Base-by-base conservation (phyloP, 169 alveolate genomes). In the Toxoplasma gondii region DNA sequence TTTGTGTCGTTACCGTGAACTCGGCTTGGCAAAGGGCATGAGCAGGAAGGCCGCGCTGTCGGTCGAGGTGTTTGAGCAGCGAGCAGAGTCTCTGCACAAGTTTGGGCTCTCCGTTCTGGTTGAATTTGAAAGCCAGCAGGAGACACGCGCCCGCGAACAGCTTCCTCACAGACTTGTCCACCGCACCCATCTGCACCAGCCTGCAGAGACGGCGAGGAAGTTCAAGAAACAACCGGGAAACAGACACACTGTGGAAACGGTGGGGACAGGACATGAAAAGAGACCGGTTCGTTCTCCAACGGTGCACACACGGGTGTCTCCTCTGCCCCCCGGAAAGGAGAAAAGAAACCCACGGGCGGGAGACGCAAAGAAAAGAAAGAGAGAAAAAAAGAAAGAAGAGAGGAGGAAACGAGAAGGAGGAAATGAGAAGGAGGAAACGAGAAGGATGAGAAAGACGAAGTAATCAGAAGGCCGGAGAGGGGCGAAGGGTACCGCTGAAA, bases 121-220 rank as follows among this genome's bases (percentile, higher is more conserved):
- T 93, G 88, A 93, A 93, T 67, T 93, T 93, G 83, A 53, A 82
- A 54, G 93, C 53, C n/a, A 93, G 67, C 0, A 93, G 0, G 64
- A 93, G 83, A 34, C 88, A 83, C 41, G 95, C 95, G 19, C 81
- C 93, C 10, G 93, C 95, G 44, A 24, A 53, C 31, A 93, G 67
- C 83, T 93, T 93, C 78, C 95, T 31, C 44, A 36, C 36, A 22
- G 87, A 4, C 67, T 93, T 93, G 45, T 29, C 44, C 43, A 93
- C 95, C 10, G 44, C 64, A 17, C 78, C 83, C 70, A 34, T 44
- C 88, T 74, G 78, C 34, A 93, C 95, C 44, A 93, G 88, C 36
- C 94, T 91, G 81, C 58, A 38, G 19, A 67, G 93, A 4, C 53
- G 45, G 45, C 64, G 41, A 34, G 41, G 27, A 38, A 34, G 34